A percentile compares a stretch with the other conserved stretches of the same genome.
Conservation (phyloP, 495 filamentous ascomycete genomes). For the Glarea lozoyensis region DNA sequence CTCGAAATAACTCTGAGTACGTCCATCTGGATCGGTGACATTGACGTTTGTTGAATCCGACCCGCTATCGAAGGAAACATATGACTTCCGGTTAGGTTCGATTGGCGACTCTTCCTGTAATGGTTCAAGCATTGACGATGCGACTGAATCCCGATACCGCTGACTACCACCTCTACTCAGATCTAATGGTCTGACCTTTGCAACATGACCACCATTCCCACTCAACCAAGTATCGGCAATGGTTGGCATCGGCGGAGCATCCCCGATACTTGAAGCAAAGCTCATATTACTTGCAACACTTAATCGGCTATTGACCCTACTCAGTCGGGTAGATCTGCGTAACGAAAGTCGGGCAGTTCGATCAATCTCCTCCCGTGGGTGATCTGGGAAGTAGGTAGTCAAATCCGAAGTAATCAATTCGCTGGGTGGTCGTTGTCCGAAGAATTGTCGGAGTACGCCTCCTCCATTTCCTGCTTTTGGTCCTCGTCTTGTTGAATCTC, state of each 20-base stretch:
- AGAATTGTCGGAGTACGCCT: constrained; percentile 55
- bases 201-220: constrained; percentile 37
- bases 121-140: constrained; percentile 78
- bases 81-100: constrained; percentile 88
- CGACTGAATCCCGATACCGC: constrained; percentile 74
- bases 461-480: constrained; percentile 31
- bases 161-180: constrained; percentile 31
- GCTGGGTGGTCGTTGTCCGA: constrained; percentile 85
- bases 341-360: constrained; percentile 86
- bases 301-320: constrained; percentile 81
- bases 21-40: constrained; percentile 66
- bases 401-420: constrained; percentile 96
- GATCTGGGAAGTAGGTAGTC: constrained; percentile 93
- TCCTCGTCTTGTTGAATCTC: constrained; percentile 6
- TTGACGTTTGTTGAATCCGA: constrained; percentile 55
- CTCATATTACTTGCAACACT: constrained; percentile 92
- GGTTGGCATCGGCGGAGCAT: constrained; percentile 87
- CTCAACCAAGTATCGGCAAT: constrained; percentile 92
- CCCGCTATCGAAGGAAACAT: constrained; percentile 87
- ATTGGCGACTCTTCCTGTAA: constrained; percentile 81
- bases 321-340: constrained; percentile 79
- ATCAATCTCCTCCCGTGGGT: constrained; percentile 86
- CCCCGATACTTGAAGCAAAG: constrained; percentile 80
- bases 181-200: constrained; percentile 40
- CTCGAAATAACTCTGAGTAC: constrained; percentile 68